Evolutionary conservation across 768 basidiomycete species (phyloP).

Genomic region (Russula emetica): DNA sequence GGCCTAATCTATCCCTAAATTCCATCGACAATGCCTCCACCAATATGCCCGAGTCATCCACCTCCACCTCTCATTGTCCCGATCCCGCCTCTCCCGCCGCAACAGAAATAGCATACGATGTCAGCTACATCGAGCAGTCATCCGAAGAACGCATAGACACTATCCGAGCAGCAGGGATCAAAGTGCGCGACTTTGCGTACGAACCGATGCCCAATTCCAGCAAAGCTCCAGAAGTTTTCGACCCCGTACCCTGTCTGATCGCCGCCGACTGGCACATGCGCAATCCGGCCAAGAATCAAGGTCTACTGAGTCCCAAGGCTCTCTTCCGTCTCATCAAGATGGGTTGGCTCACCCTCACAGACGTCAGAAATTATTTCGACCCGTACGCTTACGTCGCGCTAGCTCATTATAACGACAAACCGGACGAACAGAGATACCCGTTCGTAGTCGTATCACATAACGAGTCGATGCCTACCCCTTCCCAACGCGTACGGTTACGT

Average conservation of each 20-base stretch:
- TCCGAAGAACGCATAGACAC: conserved; percentile 8
- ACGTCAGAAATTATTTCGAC: conserved; percentile 30
- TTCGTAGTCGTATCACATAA: conserved; percentile 25
- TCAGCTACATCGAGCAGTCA: conserved; percentile 18
- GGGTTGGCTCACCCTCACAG: conserved; percentile 32
- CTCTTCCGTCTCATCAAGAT: conserved; percentile 32
- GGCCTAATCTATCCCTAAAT: not conserved
- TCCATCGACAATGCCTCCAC: not conserved
- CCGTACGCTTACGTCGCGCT: conserved; percentile 27
- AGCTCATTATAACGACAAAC: conserved; percentile 28
- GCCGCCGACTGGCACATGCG: conserved; percentile 34
- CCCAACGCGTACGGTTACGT: conserved; percentile 29
- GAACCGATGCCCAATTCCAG: conserved; percentile 21
- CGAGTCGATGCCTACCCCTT: conserved; percentile 29
- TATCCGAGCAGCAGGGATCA: conserved; percentile 31
- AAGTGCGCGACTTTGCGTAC: conserved; percentile 35
- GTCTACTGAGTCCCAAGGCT: conserved; percentile 26
- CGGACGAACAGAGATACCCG: conserved; percentile 29
- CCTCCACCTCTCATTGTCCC: not conserved
- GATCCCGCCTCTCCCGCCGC: conserved; percentile 31
- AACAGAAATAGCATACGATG: conserved; percentile 32
- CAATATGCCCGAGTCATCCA: not conserved
- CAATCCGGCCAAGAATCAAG: conserved; percentile 11
- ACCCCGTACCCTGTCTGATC: conserved; percentile 30
- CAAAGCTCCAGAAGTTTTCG: conserved; percentile 31